Evolutionary conservation across 1,284 basidiomycete species (phyloP), one percentile per base, ranked within the genome.

Genomic region (Rhodotorula mucilaginosa): DNA sequence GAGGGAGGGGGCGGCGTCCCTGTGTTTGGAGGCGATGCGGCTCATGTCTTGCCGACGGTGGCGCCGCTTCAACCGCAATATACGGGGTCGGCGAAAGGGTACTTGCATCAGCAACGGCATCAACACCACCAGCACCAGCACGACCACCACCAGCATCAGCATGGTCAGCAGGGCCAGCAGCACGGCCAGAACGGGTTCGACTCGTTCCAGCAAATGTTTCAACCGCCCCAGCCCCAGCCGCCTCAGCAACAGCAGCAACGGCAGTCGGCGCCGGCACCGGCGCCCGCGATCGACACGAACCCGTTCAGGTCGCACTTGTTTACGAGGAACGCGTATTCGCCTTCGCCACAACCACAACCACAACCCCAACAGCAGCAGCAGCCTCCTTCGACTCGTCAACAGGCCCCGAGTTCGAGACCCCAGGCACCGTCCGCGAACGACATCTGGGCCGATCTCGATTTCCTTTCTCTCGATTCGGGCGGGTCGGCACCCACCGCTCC

Each of bases 401-500:
- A 26, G 21, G 58, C 15, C 13, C 13, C 15, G 8, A 21, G 31
- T n/a, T n/a, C 23, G 6, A n/a, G 23, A 52, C 23, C 19, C 5
- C 15, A 13, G 13, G 51, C 19, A 52, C 23, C 51, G n/a, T 56
- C 67, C 12, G n/a, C 57, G 34, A 47, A 23, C 54, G 67, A 68
- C 19, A 69, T 74, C 56, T 74, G 73, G 73, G 73, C 70, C 58
- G 71, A 73, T 39, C 67, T 74, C 44, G 64, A 69, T 51, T 44
- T 70, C 7, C 71, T 72, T 61, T 16, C 26, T 15, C 26, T 26
- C 54, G 23, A 51, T 29, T 49, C 49, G 54, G 8, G 47, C 56
- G 18, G 46, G 15, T 26, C 60, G 26, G 19, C 26, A 23, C 3
- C 44, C 21, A 26, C n/a, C 3, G 46, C 16, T 16, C n/a, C 26